Conservation (phyloP, 306 rosid species). For the Fragaria iinumae region DNA sequence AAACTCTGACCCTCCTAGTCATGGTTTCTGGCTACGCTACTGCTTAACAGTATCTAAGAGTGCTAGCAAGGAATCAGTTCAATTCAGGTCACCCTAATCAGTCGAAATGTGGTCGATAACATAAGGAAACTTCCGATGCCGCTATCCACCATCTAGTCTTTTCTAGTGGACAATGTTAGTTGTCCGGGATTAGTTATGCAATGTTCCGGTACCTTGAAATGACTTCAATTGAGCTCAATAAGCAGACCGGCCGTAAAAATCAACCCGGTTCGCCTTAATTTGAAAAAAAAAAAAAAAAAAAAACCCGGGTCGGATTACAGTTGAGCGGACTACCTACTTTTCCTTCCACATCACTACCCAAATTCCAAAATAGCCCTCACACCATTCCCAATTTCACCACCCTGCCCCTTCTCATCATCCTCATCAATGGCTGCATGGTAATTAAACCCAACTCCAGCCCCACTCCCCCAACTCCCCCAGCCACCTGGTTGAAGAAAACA, state of each 20-base stretch:
- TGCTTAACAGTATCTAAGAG: background rate
- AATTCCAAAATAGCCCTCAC: background rate
- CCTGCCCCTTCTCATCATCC: background rate
- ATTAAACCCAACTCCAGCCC: background rate
- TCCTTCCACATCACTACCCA: background rate
- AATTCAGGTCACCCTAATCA: background rate
- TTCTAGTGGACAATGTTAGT: background rate
- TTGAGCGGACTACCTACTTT: slow-evolving; percentile 12
- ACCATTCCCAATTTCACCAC: background rate
- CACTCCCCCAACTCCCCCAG: background rate
- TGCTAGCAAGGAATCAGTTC: background rate
- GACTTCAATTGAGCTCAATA: background rate
- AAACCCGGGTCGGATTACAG: background rate
- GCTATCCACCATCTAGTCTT: background rate
- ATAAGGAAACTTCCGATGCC: background rate
- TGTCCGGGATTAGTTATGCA: background rate
- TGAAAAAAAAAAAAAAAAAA: background rate
- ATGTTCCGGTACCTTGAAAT: no score
- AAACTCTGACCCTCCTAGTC: no score
- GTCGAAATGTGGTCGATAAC: background rate
- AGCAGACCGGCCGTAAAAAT: background rate
- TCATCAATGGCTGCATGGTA: slow-evolving; percentile 23
- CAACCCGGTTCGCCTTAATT: background rate
- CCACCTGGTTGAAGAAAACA: background rate
- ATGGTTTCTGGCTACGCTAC: no score